These are phyloP conservation scores for Mycena citricolor DNA, from an alignment of 1,284 basidiomycete genomes.

Conservation along the genomic window DNA sequence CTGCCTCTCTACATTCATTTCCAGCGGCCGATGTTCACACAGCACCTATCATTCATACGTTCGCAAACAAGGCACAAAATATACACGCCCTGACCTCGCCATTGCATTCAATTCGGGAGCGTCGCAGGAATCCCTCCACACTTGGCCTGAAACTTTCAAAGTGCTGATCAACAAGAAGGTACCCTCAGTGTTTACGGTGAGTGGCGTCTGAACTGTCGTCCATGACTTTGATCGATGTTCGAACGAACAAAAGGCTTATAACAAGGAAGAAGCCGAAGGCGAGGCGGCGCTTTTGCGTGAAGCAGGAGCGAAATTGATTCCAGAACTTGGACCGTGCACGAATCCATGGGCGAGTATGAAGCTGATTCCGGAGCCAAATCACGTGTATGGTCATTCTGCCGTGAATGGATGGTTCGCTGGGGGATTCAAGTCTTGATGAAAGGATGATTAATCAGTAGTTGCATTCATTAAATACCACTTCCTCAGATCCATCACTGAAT, in stretches of 20 bases:
- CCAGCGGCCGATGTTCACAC: background rate
- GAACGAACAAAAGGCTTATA: constrained; percentile 26
- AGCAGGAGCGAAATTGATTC: constrained; percentile 24
- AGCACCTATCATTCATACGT: constrained; percentile 30
- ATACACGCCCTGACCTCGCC: constrained; percentile 30
- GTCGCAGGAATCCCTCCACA: constrained; percentile 23
- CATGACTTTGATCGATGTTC: background rate
- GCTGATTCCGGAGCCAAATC: constrained; percentile 26
- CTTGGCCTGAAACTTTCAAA: constrained; percentile 27
- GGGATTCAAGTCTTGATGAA: constrained; percentile 25
- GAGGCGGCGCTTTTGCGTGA: constrained; percentile 25
- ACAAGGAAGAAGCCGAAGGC: constrained; percentile 26
- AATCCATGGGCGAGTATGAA: constrained; percentile 32
- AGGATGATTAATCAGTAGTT: too few relatives aligned
- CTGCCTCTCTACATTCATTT: background rate
- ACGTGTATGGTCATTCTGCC: constrained; percentile 30
- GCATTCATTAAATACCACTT: too few relatives aligned
- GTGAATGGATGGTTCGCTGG: constrained; percentile 35
- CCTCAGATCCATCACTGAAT: too few relatives aligned
- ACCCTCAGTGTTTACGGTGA: constrained; percentile 30
- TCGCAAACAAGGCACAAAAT: constrained; percentile 12
- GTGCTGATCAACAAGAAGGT: constrained; percentile 26
- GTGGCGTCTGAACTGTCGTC: background rate
- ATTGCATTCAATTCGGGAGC: constrained; percentile 33
- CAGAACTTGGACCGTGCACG: constrained; percentile 26